phyloP scores from a whole-genome alignment of 495 filamentous ascomycete species.

The Lasiosphaeria hispida region DNA sequence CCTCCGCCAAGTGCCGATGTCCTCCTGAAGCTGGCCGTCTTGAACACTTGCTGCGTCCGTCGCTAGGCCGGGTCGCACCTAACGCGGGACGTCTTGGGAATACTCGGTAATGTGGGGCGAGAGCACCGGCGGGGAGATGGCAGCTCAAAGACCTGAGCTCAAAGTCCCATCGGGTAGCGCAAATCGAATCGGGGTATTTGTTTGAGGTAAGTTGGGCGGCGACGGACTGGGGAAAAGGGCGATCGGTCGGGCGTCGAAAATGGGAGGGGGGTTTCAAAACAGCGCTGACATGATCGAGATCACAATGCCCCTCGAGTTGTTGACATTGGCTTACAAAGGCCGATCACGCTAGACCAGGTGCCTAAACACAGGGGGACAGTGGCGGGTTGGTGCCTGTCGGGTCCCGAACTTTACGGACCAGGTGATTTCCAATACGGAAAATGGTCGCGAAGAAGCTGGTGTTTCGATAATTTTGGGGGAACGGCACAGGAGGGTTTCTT shows the following conservation, averaged over 20 bases:
- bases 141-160: too few relatives aligned
- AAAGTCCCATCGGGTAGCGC: too few relatives aligned
- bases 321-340: neutral
- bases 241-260: neutral
- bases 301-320: neutral
- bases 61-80: constrained; percentile 30
- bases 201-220: too few relatives aligned
- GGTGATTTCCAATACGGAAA: neutral
- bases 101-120: too few relatives aligned
- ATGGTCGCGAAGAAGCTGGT: constrained; percentile 6
- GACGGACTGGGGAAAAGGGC: neutral
- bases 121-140: too few relatives aligned
- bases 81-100: constrained; percentile 17
- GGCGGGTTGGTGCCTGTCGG: neutral
- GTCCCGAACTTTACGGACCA: neutral
- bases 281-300: neutral
- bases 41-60: constrained; percentile 24
- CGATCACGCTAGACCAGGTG: neutral
- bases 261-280: neutral
- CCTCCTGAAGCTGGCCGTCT: constrained; percentile 23
- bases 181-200: too few relatives aligned
- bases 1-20: constrained; percentile 19
- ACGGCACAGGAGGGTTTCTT: neutral
- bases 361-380: neutral
- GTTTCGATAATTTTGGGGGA: neutral